phyloP scores from a whole-genome alignment of 805 yeast genomes.

The Sungouiozyma ichnusensis region DNA sequence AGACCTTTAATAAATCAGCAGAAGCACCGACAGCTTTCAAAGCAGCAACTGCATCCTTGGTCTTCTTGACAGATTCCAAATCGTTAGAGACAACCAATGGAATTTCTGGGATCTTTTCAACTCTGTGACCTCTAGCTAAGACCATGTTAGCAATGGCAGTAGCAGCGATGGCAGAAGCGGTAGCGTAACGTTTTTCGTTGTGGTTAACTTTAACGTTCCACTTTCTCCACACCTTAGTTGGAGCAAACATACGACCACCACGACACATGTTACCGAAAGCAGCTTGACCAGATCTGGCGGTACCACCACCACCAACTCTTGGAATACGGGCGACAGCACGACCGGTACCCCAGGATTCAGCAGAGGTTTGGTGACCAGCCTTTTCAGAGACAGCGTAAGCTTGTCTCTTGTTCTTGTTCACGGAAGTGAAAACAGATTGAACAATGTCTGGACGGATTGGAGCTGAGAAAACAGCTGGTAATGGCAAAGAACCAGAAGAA shows the following conservation, averaged over 20 bases:
- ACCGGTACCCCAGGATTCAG: conserved; percentile 99
- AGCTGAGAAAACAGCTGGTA: conserved; percentile 98
- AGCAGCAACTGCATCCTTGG: conserved; percentile 97
- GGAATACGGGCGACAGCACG: conserved; percentile 99
- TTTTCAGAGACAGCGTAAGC: conserved; percentile 99
- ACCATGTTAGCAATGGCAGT: conserved; percentile 97
- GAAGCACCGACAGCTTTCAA: conserved; percentile 98
- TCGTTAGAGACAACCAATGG: conserved; percentile 95
- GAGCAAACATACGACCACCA: conserved; percentile 99
- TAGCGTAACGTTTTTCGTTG: conserved; percentile 99
- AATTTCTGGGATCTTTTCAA: conserved; percentile 95
- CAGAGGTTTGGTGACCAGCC: conserved; percentile 99
- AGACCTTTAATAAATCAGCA: conserved; percentile 94
- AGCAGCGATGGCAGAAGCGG: conserved; percentile 99
- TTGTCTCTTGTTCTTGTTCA: conserved; percentile 99
- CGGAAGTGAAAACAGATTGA: conserved; percentile 96
- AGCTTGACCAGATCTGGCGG: conserved; percentile 99
- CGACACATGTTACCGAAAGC: conserved; percentile 99
- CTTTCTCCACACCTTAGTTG: conserved; percentile 99
- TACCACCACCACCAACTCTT: conserved; percentile 99
- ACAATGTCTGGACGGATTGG: conserved; percentile 99
- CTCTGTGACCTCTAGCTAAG: conserved; percentile 99
- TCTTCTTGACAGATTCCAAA: conserved; percentile 85
- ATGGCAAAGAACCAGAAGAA: conserved; percentile 72
- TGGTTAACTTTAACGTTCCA: conserved; percentile 99